Conservation (phyloP, 2,329 filamentous ascomycete genomes). For the Ceratocystis huliohia region DNA sequence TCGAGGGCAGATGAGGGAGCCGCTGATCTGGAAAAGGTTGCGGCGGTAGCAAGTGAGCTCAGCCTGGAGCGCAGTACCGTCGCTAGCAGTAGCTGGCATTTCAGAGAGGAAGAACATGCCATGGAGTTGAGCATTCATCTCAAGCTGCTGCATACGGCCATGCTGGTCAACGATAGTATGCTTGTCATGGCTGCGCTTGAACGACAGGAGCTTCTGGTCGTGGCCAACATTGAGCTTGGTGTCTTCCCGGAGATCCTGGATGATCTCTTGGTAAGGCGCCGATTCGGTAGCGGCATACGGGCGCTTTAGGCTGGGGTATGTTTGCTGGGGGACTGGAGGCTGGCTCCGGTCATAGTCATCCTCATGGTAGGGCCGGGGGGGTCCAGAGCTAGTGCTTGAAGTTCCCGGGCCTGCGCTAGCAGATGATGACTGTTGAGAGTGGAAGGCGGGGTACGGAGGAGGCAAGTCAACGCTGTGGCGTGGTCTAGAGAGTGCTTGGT, state of each 20-base stretch:
- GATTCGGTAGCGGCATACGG: slow-evolving; percentile 39
- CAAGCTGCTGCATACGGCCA: slow-evolving; percentile 48
- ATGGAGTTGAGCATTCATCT: slow-evolving; percentile 60
- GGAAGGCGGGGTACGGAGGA: slow-evolving; percentile 37
- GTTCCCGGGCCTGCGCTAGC: neutral
- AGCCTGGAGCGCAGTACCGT: slow-evolving; percentile 50
- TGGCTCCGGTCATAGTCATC: slow-evolving; percentile 39
- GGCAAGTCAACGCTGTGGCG: slow-evolving; percentile 28
- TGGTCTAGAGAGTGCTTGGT: slow-evolving; percentile 36
- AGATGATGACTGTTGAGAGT: slow-evolving; percentile 23
- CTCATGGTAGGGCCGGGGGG: slow-evolving; percentile 14
- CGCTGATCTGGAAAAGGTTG: slow-evolving; percentile 92
- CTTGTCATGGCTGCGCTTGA: slow-evolving; percentile 46
- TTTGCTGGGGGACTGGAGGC: slow-evolving; percentile 33
- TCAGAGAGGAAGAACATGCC: slow-evolving; percentile 85
- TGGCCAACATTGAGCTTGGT: slow-evolving; percentile 46
- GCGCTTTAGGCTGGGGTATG: slow-evolving; percentile 44
- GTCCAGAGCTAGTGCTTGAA: neutral
- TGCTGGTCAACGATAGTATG: slow-evolving; percentile 47
- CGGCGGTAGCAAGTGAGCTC: slow-evolving; percentile 92
- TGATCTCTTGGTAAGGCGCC: slow-evolving; percentile 46
- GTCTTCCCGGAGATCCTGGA: slow-evolving; percentile 48
- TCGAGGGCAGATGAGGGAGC: slow-evolving; percentile 68
- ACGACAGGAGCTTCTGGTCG: slow-evolving; percentile 48
- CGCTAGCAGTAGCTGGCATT: slow-evolving; percentile 51